phyloP scores from a whole-genome alignment of 176 grass and related monocot genomes.

The Puccinellia tenuiflora region DNA sequence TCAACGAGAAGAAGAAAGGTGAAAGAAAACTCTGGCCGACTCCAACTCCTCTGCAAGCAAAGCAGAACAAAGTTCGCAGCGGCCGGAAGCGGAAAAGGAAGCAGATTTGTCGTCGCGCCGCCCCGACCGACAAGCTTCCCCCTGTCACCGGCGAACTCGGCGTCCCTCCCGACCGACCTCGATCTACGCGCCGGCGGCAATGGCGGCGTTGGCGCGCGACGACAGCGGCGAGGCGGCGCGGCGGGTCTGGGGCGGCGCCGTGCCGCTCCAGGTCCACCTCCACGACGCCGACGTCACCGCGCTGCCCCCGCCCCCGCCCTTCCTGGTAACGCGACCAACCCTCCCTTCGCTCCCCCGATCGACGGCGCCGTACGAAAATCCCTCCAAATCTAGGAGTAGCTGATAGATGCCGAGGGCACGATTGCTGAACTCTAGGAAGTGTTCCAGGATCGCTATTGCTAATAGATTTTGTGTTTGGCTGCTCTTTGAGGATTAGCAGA shows the following conservation, averaged over 20 bases:
- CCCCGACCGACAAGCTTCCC: not conserved
- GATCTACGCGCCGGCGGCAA: slow-evolving; percentile 21
- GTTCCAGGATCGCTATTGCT: not conserved
- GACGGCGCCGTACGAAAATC: not conserved
- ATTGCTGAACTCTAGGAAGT: not conserved
- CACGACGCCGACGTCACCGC: slow-evolving; percentile 95
- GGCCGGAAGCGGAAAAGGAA: not conserved
- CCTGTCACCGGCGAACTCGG: not conserved
- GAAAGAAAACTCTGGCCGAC: not conserved
- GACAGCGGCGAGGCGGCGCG: slow-evolving; percentile 38
- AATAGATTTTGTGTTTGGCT: not conserved
- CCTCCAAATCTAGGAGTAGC: not conserved
- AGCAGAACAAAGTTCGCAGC: not conserved
- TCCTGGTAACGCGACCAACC: slow-evolving; percentile 39
- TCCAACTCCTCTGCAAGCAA: not conserved
- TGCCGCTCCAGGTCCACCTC: slow-evolving; percentile 94
- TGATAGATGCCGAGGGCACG: not conserved
- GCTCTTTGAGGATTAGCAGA: not conserved
- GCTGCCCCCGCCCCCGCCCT: slow-evolving; percentile 72
- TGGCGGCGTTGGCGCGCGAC: slow-evolving; percentile 11
- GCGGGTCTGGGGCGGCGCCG: slow-evolving; percentile 68
- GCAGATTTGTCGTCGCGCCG: not conserved
- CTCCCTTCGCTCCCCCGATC: not conserved
- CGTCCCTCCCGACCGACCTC: not conserved
- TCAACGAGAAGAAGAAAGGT: not conserved